These are phyloP conservation scores for Xerocomus nothofagi DNA, from an alignment of 1,284 basidiomycete species.

Conservation along the genomic window DNA sequence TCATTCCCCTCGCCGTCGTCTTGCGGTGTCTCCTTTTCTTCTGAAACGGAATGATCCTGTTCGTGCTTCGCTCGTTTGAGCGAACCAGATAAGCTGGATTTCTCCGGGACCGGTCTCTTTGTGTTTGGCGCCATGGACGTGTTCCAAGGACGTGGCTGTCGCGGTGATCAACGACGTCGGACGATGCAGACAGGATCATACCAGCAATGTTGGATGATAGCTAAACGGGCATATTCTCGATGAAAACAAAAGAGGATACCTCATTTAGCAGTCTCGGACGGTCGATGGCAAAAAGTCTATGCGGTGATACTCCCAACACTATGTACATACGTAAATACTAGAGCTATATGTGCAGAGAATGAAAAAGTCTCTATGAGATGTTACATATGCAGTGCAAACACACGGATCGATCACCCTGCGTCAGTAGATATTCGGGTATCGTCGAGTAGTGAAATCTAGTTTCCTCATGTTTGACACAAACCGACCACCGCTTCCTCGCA, in stretches of 20 bases:
- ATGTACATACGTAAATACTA: too few species aligned
- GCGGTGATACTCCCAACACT: neutral
- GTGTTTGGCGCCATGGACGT: slow-evolving; percentile 6
- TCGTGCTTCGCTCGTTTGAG: slow-evolving; percentile 17
- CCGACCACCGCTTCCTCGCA: slow-evolving; percentile 7
- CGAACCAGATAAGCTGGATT: neutral
- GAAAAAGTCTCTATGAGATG: neutral
- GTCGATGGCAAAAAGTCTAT: neutral
- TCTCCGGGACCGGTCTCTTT: slow-evolving; percentile 12
- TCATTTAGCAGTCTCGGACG: slow-evolving; percentile 9
- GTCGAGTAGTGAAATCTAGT: too few species aligned
- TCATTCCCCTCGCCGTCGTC: neutral
- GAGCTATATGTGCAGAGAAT: neutral
- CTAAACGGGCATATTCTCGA: slow-evolving; percentile 3
- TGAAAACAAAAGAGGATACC: slow-evolving; percentile 9
- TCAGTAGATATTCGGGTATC: too few species aligned
- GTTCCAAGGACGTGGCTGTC: neutral
- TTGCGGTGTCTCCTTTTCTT: neutral
- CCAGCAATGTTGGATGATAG: neutral
- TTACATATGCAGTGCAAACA: neutral
- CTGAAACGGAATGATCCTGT: neutral
- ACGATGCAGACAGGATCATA: slow-evolving; percentile 1
- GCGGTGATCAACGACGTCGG: neutral
- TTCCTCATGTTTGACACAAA: neutral
- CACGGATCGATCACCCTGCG: neutral